Base-by-base conservation (phyloP, 805 yeast genomes). In the Sugiyamaella marilandica region DNA sequence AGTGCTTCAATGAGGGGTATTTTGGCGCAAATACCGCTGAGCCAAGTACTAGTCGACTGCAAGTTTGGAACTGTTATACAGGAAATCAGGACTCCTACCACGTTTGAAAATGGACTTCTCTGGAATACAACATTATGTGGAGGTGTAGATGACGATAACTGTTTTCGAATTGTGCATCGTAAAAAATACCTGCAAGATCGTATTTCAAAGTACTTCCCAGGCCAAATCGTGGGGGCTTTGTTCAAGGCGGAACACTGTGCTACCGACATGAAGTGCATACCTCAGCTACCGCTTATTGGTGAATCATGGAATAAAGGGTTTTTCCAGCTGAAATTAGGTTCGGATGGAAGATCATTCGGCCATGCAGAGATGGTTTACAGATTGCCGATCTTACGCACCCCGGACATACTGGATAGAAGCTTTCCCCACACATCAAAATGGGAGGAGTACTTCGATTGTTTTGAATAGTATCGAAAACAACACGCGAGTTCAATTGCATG, bases 191-290 rank as follows among this genome's bases (percentile, higher is more conserved):
- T 45, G 14, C 29, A 33, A 19, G 48, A 49, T 3, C 13, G 24
- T 7, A 8, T 47, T 16, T 37, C 54, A 4, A 5, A 41, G 13
- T 54, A 36, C 26, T 9, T 31, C 2, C 58, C 58, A 8, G 53
- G 55, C 2, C n/a, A 55, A 11, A 16, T 52, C n/a, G 50, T 55
- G n/a, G 58, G 58, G 8, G 58, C 47, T 1, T 14, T 55, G 29
- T 55, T 36, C 44, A 16, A 36, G 37, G 50, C 53, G 33, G 41
- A 35, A 2, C 8, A 16, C n/a, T 10, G 14, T 19, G 26, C 4
- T 13, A 5, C 10, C 4, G 19, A 41, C 16, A 41, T 34, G 9
- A 11, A 18, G 10, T 51, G 54, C 37, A 18, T 13, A 18, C 46
- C 55, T 10, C 14, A 21, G 14, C 31, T 50, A 21, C 58, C 58